phyloP scores from a whole-genome alignment of 805 yeast genomes.

The Candida quercuum region DNA sequence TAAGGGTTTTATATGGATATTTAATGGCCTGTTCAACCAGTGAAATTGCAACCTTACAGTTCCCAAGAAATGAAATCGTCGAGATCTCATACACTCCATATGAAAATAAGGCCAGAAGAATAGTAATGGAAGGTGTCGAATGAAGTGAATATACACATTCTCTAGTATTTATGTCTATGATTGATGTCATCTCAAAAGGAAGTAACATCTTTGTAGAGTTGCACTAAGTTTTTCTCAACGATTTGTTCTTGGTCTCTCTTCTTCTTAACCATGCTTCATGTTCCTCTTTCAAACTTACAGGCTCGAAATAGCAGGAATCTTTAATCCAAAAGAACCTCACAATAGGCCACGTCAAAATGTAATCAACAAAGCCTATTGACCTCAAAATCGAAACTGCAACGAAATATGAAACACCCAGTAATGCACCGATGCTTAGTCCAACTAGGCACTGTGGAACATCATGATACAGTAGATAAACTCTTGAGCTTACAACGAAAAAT shows the following conservation, averaged over 20 bases:
- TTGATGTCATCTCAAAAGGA: not conserved
- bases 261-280: constrained; percentile 29
- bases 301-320: constrained; percentile 51
- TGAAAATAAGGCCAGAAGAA: constrained; percentile 58
- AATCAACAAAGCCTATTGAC: constrained; percentile 61
- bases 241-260: constrained; percentile 5
- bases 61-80: constrained; percentile 78
- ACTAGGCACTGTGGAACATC: constrained; percentile 64
- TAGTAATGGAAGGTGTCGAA: constrained; percentile 29
- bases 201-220: not conserved
- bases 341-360: constrained; percentile 57
- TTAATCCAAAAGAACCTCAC: constrained; percentile 47
- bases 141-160: not conserved
- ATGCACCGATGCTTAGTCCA: constrained; percentile 61
- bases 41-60: constrained; percentile 77
- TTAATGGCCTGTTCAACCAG: constrained; percentile 85
- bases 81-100: constrained; percentile 87
- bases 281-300: constrained; percentile 43
- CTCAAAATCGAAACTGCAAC: constrained; percentile 47
- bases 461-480: constrained; percentile 80
- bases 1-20: constrained; percentile 89
- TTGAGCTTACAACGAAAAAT: constrained; percentile 52
- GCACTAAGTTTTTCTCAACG: not conserved
- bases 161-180: not conserved
- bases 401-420: constrained; percentile 56